Evolutionary conservation across 768 basidiomycete genomes (phyloP).

Genomic region (Auricularia sp.): DNA sequence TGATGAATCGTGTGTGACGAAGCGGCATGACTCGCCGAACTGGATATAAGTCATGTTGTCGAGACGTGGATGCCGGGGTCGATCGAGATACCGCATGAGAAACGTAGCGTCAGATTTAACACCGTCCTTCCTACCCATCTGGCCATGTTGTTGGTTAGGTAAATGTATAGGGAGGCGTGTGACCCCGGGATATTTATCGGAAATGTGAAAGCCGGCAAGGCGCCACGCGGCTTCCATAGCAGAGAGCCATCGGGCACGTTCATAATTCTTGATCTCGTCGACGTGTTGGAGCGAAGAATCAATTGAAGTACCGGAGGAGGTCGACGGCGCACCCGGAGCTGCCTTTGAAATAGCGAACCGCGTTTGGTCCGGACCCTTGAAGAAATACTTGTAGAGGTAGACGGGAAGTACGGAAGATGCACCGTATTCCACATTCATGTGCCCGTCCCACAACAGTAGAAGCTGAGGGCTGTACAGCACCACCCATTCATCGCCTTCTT

Average conservation of each 20-base stretch:
- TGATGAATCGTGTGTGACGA: background rate
- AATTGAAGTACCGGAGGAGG: too few relatives aligned
- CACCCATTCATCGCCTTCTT: background rate
- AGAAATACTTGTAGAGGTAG: slow-evolving; percentile 13
- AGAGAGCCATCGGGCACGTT: slow-evolving; percentile 25
- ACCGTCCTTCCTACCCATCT: slow-evolving; percentile 14
- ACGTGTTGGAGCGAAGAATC: too few relatives aligned
- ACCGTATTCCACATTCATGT: slow-evolving; percentile 9
- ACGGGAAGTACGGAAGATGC: slow-evolving; percentile 4
- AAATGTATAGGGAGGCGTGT: slow-evolving; percentile 27
- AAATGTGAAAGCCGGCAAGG: slow-evolving; percentile 27
- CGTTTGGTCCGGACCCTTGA: slow-evolving; percentile 9
- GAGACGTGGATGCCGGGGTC: slow-evolving; percentile 3
- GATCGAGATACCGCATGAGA: slow-evolving; percentile 15
- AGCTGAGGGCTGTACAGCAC: slow-evolving; percentile 6
- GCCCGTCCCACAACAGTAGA: slow-evolving; percentile 7
- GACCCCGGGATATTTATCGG: slow-evolving; percentile 25
- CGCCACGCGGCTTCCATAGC: slow-evolving; percentile 29
- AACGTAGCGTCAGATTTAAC: slow-evolving; percentile 7
- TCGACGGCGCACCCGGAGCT: too few relatives aligned
- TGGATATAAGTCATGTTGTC: background rate
- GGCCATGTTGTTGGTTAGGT: slow-evolving; percentile 10
- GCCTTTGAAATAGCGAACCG: too few relatives aligned
- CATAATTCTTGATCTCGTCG: slow-evolving; percentile 29
- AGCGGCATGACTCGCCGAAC: background rate